A percentile compares a stretch with the other conserved stretches of the same genome.
Evolutionary conservation across 202 grass and related monocot genomes (phyloP).

Genomic region (Miscanthus sacchariflorus): DNA sequence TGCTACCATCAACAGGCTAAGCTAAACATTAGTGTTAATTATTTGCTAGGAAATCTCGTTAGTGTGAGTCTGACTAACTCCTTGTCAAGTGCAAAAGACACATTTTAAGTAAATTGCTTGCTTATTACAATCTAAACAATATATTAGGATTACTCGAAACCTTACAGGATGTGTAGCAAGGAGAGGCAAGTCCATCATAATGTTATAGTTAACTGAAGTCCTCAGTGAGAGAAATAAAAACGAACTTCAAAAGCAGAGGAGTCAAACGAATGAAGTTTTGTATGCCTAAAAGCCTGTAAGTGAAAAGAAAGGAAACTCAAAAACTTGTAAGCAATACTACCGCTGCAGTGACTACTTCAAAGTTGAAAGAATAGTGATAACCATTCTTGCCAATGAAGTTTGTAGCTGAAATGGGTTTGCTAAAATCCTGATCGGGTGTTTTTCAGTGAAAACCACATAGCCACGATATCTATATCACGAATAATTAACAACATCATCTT

Average conservation of each 20-base stretch:
- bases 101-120: neutral
- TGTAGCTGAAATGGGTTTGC: conserved; percentile 60
- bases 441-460: conserved; percentile 55
- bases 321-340: conserved; percentile 9
- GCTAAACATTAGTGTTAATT: conserved; percentile 5
- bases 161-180: conserved; percentile 58
- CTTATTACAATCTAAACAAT: neutral
- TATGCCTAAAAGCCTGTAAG: conserved; percentile 59
- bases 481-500: conserved; percentile 8
- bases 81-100: neutral
- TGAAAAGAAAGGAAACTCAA: conserved; percentile 14
- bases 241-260: conserved; percentile 53
- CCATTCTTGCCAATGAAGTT: conserved; percentile 43
- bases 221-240: conserved; percentile 9
- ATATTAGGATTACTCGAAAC: conserved; percentile 9
- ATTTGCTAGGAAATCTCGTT: neutral
- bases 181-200: conserved; percentile 47
- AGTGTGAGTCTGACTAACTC: neutral
- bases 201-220: conserved; percentile 20
- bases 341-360: neutral
- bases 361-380: neutral
- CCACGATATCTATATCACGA: conserved; percentile 15
- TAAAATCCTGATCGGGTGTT: conserved; percentile 46
- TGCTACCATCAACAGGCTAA: conserved; percentile 51
- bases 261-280: conserved; percentile 43